Evolutionary conservation across 495 filamentous ascomycete species (phyloP), one percentile per base, ranked within the genome.

Genomic region (Penicillium alfredii): DNA sequence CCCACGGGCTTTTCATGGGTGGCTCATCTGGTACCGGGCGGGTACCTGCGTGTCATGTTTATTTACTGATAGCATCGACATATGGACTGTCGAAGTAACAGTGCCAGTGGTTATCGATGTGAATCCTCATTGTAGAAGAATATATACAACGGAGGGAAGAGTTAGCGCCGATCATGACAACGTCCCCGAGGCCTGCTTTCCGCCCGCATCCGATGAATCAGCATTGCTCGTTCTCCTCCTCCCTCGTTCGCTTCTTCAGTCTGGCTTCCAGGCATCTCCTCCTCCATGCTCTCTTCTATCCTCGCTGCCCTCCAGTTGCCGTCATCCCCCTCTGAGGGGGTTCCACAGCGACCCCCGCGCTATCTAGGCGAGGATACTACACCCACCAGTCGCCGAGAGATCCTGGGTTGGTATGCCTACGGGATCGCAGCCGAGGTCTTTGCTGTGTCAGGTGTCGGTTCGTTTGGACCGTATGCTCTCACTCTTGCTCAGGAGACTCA

Each of bases 401-500:
- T 94, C 19, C 68, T 72, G 30, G 88, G 88, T 41, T 95, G 88
- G 84, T 95, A 93, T 58, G 77, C 81, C 21, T 94, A 95, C 57
- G 84, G 78, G 18, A 89, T 89, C 63, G 88, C 88, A 13, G 84
- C 87, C 10, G 88, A 95, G 55, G 86, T 92, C 23, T 95, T 93
- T 56, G 86, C 90, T 6, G 84, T 95, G 20, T 94, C 87, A 52
- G 88, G 88, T 66, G 66, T 80, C 59, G 72, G 53, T 58, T 45
- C 26, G 45, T 47, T 21, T 17, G 34, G 17, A 1, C 13, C 31
- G 5, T n/a, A 29, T 23, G 8, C 23, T 33, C 3, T 9, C 25
- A 25, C 19, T 16, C 16, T 6, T 11, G 10, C 17, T 28, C 42
- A 29, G 28, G 42, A 47, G 45, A 45, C 38, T 13, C 5, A 21